Percentiles rank a stretch among this genome's conserved stretches.
Evolutionary conservation across 139 green algal species (phyloP).

Genomic region (Closterium sp.): DNA sequence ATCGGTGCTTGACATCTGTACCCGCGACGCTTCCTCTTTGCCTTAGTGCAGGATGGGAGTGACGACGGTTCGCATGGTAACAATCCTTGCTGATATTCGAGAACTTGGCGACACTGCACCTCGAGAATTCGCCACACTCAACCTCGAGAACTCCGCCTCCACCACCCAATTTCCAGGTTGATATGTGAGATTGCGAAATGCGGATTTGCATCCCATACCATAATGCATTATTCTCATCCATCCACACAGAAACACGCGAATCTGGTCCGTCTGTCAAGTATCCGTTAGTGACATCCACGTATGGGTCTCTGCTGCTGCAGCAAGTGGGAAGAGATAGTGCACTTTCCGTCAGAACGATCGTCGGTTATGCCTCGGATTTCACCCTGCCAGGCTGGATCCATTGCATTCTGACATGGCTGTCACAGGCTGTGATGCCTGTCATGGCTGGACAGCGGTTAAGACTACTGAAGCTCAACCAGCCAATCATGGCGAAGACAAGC

Average conservation of each 20-base stretch:
- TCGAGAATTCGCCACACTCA: too few species aligned
- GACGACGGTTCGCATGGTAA: too few species aligned
- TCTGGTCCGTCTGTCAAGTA: not conserved
- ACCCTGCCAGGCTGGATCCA: not conserved
- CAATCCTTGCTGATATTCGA: too few species aligned
- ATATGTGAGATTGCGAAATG: too few species aligned
- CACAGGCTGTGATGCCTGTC: too few species aligned
- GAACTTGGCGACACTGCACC: too few species aligned
- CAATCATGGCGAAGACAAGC: not conserved
- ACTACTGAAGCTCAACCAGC: not conserved
- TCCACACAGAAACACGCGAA: not conserved
- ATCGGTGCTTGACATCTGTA: not conserved
- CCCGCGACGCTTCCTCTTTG: too few species aligned
- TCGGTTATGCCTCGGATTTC: not conserved
- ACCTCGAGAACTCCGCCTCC: not conserved
- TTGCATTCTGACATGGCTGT: not conserved
- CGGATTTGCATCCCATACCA: too few species aligned
- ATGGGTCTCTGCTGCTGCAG: not conserved
- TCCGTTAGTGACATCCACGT: not conserved
- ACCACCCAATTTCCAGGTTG: too few species aligned
- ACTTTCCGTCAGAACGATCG: not conserved
- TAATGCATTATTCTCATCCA: not conserved
- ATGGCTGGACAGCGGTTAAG: not conserved
- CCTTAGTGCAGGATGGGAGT: too few species aligned
- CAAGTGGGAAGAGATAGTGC: too few species aligned